Conservation (phyloP, 2,329 filamentous ascomycete genomes). For the Fusarium hainanense region DNA sequence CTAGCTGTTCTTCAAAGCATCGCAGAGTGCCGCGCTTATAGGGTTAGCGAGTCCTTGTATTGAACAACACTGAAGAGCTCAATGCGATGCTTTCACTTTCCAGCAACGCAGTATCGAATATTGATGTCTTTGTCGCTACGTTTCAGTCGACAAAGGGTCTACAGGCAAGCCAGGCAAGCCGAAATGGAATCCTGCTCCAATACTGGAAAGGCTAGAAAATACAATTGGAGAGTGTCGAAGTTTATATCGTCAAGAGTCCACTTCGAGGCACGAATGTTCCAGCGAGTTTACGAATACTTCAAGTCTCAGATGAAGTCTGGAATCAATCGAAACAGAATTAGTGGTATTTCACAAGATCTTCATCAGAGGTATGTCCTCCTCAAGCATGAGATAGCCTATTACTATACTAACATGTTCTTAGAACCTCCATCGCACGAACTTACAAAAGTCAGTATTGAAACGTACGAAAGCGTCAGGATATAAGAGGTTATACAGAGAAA, state of each 20-base stretch:
- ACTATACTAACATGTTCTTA: neutral
- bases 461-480: fast-evolving
- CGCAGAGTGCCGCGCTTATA: no score
- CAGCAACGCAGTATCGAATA: fast-evolving
- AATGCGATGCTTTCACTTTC: no score
- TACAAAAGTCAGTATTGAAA: neutral
- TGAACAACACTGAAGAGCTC: no score
- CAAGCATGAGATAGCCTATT: neutral
- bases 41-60: no score
- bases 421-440: no score
- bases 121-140: fast-evolving
- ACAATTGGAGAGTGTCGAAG: neutral
- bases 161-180: no score
- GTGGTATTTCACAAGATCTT: neutral
- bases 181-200: neutral
- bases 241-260: neutral
- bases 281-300: fast-evolving
- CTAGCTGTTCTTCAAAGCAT: no score
- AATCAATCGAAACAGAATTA: neutral
- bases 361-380: neutral
- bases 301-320: neutral
- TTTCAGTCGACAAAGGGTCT: fast-evolving
- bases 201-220: neutral
- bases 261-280: neutral
- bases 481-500: no score